A percentile compares a stretch with the other conserved stretches of the same genome.
Conservation (phyloP, 352 stramenopile species). For the Pythium graminicola region DNA sequence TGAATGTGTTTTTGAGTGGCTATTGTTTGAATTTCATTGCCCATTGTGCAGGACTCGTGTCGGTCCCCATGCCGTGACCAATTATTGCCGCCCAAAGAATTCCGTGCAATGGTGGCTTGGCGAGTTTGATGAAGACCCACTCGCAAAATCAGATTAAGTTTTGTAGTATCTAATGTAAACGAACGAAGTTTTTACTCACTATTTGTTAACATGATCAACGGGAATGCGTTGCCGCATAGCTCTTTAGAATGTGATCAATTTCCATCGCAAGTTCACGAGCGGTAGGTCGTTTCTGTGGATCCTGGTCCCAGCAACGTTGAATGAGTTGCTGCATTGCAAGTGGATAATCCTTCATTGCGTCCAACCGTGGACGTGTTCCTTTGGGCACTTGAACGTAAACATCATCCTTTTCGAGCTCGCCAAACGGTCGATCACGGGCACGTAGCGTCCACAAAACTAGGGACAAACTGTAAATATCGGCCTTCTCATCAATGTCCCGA, state of each 20-base stretch:
- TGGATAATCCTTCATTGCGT: slow-evolving; percentile 53
- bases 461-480: slow-evolving; percentile 68
- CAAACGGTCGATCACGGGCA: slow-evolving; percentile 43
- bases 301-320: slow-evolving; percentile 39
- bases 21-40: slow-evolving; percentile 66
- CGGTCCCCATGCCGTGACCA: slow-evolving; percentile 44
- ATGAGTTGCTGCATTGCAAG: slow-evolving; percentile 61
- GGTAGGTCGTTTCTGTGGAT: slow-evolving; percentile 44
- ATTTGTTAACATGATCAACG: neutral
- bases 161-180: neutral
- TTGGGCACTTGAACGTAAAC: slow-evolving; percentile 51
- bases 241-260: slow-evolving; percentile 47
- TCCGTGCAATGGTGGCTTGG: slow-evolving; percentile 63
- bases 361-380: slow-evolving; percentile 37
- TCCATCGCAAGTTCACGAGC: slow-evolving; percentile 38
- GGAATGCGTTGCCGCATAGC: slow-evolving; percentile 4
- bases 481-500: slow-evolving; percentile 40
- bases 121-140: slow-evolving; percentile 51
- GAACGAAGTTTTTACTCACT: too few relatives aligned
- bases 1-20: slow-evolving; percentile 69
- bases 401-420: slow-evolving; percentile 32
- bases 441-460: slow-evolving; percentile 60
- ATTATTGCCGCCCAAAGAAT: slow-evolving; percentile 50
- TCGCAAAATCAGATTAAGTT: slow-evolving; percentile 16
- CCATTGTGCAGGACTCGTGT: slow-evolving; percentile 55